A percentile compares a stretch with the other conserved stretches of the same genome.
phyloP scores from a whole-genome alignment of 345 rosid genomes.

The Boechera divaricarpa region DNA sequence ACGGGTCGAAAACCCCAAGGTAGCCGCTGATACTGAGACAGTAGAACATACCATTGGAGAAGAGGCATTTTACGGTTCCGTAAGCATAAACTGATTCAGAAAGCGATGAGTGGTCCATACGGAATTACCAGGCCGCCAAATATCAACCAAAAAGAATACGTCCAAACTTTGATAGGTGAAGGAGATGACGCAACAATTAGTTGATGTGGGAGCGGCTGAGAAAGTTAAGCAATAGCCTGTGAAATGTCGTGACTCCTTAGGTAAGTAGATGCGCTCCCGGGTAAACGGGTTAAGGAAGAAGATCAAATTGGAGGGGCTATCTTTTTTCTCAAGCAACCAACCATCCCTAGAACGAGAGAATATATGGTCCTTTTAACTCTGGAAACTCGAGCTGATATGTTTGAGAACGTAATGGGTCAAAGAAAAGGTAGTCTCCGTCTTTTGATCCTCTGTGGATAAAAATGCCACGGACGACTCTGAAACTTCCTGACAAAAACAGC shows the following conservation, averaged over 20 bases:
- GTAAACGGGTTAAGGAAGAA: conserved; percentile 29
- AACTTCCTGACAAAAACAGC: conserved; percentile 2
- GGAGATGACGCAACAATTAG: conserved; percentile 8
- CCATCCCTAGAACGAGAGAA: neutral
- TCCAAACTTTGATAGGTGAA: neutral
- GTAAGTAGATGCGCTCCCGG: neutral
- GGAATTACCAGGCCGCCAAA: conserved; percentile 21
- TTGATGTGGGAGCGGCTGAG: conserved; percentile 25
- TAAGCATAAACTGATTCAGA: neutral
- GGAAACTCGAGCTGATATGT: neutral
- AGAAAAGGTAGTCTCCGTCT: neutral
- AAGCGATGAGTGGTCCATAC: conserved; percentile 7
- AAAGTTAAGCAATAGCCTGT: neutral
- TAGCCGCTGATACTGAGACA: neutral
- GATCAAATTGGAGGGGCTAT: neutral
- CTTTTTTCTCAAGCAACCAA: neutral
- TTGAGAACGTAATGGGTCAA: neutral
- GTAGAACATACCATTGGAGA: conserved; percentile 13
- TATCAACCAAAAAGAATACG: neutral
- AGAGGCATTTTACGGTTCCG: neutral
- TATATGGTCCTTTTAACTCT: neutral
- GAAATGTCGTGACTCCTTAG: neutral
- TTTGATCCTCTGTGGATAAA: neutral
- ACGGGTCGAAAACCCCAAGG: conserved; percentile 19
- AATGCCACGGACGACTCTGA: neutral